Base-by-base conservation (phyloP, 139 green algal species). In the Monoraphidium neglectum region DNA sequence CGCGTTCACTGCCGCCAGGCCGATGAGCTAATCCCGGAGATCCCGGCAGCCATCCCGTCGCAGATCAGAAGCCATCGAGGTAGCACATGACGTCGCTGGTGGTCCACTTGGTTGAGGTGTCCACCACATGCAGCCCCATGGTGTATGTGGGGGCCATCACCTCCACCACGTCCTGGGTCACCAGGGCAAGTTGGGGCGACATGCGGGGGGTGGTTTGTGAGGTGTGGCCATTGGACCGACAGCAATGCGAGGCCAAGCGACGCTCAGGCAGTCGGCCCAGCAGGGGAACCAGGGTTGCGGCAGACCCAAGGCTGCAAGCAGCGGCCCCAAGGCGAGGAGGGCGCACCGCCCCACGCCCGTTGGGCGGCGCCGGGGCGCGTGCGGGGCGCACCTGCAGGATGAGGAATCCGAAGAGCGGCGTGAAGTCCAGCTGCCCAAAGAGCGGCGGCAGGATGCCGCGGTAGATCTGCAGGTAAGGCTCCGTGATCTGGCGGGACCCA, bases 381-480 rank as follows among this genome's bases (percentile, higher is more conserved):
- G 10, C 5, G 3, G 18, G 16, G 3, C 70, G 3, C 21, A 88
- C 84, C 86, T 98, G 95, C n/a, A 99, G 85, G 66, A 99, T 94
- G 57, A 99, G 86, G 89, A 99, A 99, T 46, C 95, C 94, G 38
- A 99, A 87, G 32, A 99, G 89, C 4, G 95, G 95, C 13, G 95
- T 99, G 83, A 99, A 94, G 85, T 99, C 95, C 76, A 99, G 95
- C 72, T 92, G 92, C 15, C 95, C 95, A 75, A 98, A 92, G 60
- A 99, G 83, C 3, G 95, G 95, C 12, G 95, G 95, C 61, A 99
- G 86, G 71, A 99, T 87, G 56, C 91, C 91, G 21, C 91, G 89
- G 88, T 98, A 99, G 75, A 99, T 88, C 84, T 98, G 97, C 36
- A 99, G 88, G 86, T 99, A 99, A 4, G 95, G 95, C 88, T 98